Evolutionary conservation across 2,329 filamentous ascomycete genomes (phyloP).

Genomic region (Botryotinia globosa): DNA sequence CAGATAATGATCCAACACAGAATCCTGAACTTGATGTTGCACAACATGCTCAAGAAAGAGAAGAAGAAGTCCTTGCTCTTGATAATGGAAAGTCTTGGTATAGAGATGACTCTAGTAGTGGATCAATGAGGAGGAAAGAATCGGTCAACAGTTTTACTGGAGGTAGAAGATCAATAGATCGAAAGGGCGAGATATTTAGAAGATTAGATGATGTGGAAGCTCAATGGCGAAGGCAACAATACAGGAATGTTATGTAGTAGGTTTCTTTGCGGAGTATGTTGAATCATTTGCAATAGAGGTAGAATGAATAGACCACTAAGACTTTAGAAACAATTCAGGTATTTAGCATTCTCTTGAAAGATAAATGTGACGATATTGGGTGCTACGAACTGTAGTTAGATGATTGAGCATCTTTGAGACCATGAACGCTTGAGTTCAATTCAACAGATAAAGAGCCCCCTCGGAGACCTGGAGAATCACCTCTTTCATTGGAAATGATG

Average conservation of each 20-base stretch:
- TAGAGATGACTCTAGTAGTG: not conserved
- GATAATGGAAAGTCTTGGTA: not conserved
- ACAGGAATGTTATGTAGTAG: not conserved
- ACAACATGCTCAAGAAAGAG: slow-evolving; percentile 29
- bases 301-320: not conserved
- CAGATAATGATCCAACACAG: slow-evolving; percentile 44
- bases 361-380: not conserved
- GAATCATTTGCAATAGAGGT: not conserved
- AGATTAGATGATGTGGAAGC: slow-evolving; percentile 13
- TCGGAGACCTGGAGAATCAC: not conserved
- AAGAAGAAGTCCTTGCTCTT: not conserved
- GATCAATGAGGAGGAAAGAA: not conserved
- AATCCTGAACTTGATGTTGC: slow-evolving; percentile 42
- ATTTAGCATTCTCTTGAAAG: not conserved
- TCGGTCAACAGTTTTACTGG: not conserved
- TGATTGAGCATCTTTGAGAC: not conserved
- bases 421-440: not conserved
- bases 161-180: not conserved
- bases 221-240: slow-evolving; percentile 1
- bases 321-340: not conserved
- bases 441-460: not conserved
- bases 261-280: no score
- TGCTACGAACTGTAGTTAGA: not conserved
- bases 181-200: not conserved
- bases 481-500: not conserved